Evolutionary conservation across 1,139 yeast genomes (phyloP).

Genomic region (Pneumocystis jirovecii): DNA sequence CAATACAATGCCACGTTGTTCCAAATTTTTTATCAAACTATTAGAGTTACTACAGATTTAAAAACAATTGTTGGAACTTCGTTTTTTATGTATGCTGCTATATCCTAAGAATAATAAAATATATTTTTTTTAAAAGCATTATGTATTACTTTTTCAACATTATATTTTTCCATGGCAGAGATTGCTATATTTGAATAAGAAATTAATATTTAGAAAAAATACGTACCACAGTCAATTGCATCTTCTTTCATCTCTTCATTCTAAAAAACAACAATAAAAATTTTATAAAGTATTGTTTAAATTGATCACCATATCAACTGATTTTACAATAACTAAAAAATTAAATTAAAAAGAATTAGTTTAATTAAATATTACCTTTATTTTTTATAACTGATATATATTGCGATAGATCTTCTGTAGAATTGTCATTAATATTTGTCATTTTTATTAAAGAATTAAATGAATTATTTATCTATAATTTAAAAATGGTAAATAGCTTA

Average conservation of each 20-base stretch:
- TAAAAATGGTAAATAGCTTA: neutral
- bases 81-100: conserved; percentile 69
- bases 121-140: conserved; percentile 16
- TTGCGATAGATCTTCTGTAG: neutral
- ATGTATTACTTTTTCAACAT: conserved; percentile 29
- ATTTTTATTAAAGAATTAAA: neutral
- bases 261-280: conserved; percentile 11
- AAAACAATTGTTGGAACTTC: conserved; percentile 25
- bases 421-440: neutral
- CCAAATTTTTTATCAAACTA: conserved; percentile 48
- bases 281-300: neutral
- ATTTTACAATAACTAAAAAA: conserved; percentile 27
- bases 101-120: conserved; percentile 44
- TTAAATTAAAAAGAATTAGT: neutral
- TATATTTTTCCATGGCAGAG: conserved; percentile 43
- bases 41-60: neutral
- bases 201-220: conserved; percentile 19
- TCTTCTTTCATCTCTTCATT: conserved; percentile 23
- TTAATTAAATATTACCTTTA: neutral
- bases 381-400: neutral
- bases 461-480: neutral
- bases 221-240: conserved; percentile 22
- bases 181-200: conserved; percentile 45
- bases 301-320: conserved; percentile 30
- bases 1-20: conserved; percentile 88